Evolutionary conservation across 2,329 filamentous ascomycete genomes (phyloP), one percentile per base, ranked within the genome.

Genomic region (Fusarium heterosporum): DNA sequence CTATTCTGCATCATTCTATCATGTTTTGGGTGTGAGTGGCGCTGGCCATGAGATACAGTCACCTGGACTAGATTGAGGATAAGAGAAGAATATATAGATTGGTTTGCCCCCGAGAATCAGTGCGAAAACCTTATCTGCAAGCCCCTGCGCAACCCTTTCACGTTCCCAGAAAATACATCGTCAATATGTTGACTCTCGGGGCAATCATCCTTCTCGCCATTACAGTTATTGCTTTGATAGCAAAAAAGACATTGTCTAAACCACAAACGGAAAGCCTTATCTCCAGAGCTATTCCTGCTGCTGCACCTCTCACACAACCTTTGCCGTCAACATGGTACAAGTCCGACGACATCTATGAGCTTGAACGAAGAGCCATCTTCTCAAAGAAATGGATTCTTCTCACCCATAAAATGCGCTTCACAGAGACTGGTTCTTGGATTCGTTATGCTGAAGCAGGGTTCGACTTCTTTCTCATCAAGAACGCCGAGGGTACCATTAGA

Each of bases 301-400:
- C 54, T 16, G 45, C 61, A 30, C 61, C 61, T 10, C 55, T 55
- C 30, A 61, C 64, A 28, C 65, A 69, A 14, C 65, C 70, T 10
- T 55, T 72, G 5, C 68, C 70, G 1, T 58, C 69, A 36, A 61
- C 62, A 11, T 87, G 84, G 85, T 87, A 84, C 72, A 79, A 76
- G 19, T 83, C 81, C 7, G 74, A 77, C n/a, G 81, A 81, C 46
- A 84, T 87, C 76, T 87, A 84, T 63, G 79, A 87, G 68, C 81
- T 87, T 0, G 85, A 88, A 68, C 76, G 83, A 25, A 80, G 85
- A 12, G 82, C 85, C 41, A 84, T 87, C 68, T 87, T 87, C 71
- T 87, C 85, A 39, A 79, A 81, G 67, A 81, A 83, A 68, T 87
- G 85, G 85, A 79, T 85, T 34, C 78, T 86, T 19, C 81, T 83